Evolutionary conservation across 2,329 filamentous ascomycete species (phyloP), one percentile per base, ranked within the genome.

Genomic region (Arthrinium puccinioides): DNA sequence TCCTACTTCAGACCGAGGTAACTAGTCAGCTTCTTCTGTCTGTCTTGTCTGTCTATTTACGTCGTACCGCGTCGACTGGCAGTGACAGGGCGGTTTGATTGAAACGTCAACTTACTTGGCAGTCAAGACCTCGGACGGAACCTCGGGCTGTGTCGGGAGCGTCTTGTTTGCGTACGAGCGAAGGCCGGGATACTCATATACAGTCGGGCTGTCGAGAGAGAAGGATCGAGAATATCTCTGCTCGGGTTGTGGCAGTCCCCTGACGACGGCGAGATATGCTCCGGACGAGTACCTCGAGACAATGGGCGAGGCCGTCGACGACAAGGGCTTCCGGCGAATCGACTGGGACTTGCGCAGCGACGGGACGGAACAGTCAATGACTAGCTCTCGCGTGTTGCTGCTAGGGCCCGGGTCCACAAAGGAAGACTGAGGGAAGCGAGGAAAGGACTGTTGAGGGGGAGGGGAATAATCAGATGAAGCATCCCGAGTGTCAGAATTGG

Each of bases 311-410:
- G 72, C 72, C 21, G 70, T 69, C 7, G 65, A 61, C 29, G 76
- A 78, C 43, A 82, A 55, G 38, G 78, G 77, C 60, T 82, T 81
- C 44, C 78, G 69, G 53, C 70, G 72, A 59, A 81, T 72, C 44
- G 62, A 55, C 28, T 48, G 40, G 29, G 18, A 23, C 37, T 42
- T 34, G 43, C 53, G 37, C 39, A 50, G 47, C 24, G 41, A 26
- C 33, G 41, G 39, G 13, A 39, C 39, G 21, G 49, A 37, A 34
- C 44, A 51, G 33, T 51, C 46, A 29, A 56, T 50, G 29, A 50
- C 47, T 31, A 55, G 50, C 19, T 54, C 52, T 38, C 48, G 50
- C 37, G 52, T 48, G 52, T 56, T 56, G 46, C 52, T 50, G 46
- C 51, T 35, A 50, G 57, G 44, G 51, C 56, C 42, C 39, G 46